Evolutionary conservation across 2,329 filamentous ascomycete genomes (phyloP), one percentile per base, ranked within the genome.

Genomic region (Incumbomyces lentus): DNA sequence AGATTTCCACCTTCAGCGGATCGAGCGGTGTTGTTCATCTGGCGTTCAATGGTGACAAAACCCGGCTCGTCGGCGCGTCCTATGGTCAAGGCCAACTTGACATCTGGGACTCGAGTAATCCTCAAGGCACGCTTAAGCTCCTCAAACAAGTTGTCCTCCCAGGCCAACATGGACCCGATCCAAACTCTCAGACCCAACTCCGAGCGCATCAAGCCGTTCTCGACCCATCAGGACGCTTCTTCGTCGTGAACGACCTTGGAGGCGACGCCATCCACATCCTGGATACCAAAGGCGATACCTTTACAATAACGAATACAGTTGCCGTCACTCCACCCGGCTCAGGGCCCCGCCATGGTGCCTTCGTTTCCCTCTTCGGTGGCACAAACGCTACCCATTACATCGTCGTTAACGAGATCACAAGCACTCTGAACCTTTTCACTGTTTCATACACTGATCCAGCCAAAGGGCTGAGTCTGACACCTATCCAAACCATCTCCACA

Each of bases 221-320:
- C 30, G 82, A 86, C 59, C 82, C 81, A 6, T 81, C 76, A 2
- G 75, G 73, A 5, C 57, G 68, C n/a, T 86, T 75, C 60, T 56
- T 84, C 22, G 57, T 84, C 7, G 72, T 79, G 7, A 80, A 81
- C 1, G 82, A 86, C 55, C 69, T 88, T 4, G 78, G 82, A 34
- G 70, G 74, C 0, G 82, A 86, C 55, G 78, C 75, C 52, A 63
- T 77, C 67, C 85, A 76, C 60, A 58, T 64, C 46, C 69, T 82
- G 56, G 63, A 76, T 52, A 55, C 57, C 1, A 16, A 16, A 17
- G 26, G 33, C 13, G 29, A 34, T 11, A 16, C 13, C 8, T 43
- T 31, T 29, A 14, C 19, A 6, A 32, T 43, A 8, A 32, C 17
- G 3, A 52, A 57, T 1, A 65, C 59, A 2, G 62, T 76, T 31